Conservation (phyloP, 352 stramenopile species). For the Pythium periplocum region DNA sequence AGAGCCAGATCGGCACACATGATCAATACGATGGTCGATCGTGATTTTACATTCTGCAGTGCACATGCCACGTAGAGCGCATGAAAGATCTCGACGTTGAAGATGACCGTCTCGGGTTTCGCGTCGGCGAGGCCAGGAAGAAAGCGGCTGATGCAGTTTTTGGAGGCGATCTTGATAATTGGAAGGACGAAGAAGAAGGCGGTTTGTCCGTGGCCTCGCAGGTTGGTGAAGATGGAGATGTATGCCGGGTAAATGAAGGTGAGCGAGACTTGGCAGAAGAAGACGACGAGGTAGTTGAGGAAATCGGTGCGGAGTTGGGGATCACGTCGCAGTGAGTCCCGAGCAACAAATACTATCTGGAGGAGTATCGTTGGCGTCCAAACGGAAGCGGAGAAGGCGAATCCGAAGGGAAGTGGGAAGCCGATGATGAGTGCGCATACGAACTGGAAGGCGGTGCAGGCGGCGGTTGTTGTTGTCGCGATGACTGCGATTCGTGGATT, state of each 20-base stretch:
- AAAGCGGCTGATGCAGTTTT: constrained; percentile 26
- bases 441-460: not conserved
- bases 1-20: not conserved
- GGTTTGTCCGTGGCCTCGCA: constrained; percentile 1
- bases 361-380: constrained; percentile 17
- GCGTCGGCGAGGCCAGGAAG: constrained; percentile 9
- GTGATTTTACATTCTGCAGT: not conserved
- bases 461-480: not conserved
- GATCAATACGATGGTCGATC: not conserved
- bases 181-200: constrained; percentile 16
- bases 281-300: constrained; percentile 1
- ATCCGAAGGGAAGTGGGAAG: constrained; percentile 1
- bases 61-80: constrained; percentile 6
- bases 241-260: constrained; percentile 4
- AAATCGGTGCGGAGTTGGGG: not conserved
- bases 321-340: not conserved
- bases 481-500: not conserved
- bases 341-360: not conserved
- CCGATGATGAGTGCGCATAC: not conserved
- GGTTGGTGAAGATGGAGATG: constrained; percentile 4
- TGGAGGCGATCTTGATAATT: constrained; percentile 28
- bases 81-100: constrained; percentile 5
- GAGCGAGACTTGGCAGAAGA: not conserved
- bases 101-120: constrained; percentile 13
- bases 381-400: constrained; percentile 17